Evolutionary conservation across 2,329 filamentous ascomycete genomes (phyloP).

Genomic region (Teratosphaeria nubilosa): DNA sequence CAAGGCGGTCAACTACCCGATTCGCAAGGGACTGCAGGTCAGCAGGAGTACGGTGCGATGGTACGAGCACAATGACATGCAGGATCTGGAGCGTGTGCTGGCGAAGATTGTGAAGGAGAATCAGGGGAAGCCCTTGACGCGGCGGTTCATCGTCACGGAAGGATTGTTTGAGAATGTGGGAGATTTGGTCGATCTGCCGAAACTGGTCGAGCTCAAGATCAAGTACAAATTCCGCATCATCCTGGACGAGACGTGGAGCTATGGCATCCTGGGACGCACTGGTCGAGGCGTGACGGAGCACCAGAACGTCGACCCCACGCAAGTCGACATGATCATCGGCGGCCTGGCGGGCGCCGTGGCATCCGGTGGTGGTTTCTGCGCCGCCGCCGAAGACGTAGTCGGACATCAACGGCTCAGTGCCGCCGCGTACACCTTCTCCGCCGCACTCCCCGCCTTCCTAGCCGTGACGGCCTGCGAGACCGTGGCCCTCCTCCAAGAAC

Average conservation of each 20-base stretch:
- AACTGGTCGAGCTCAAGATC: conserved; percentile 84
- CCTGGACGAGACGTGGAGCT: conserved; percentile 95
- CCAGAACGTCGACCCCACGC: conserved; percentile 85
- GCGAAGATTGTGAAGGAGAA: conserved; percentile 81
- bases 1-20: conserved; percentile 83
- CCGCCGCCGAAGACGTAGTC: conserved; percentile 80
- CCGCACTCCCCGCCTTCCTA: conserved; percentile 83
- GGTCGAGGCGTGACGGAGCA: conserved; percentile 90
- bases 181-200: conserved; percentile 74
- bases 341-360: conserved; percentile 83
- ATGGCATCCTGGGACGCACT: conserved; percentile 83
- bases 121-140: conserved; percentile 74
- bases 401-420: conserved; percentile 93
- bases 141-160: conserved; percentile 92
- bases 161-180: conserved; percentile 86
- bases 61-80: conserved; percentile 95
- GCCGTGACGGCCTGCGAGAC: conserved; percentile 95
- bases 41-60: conserved; percentile 83
- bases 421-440: conserved; percentile 88
- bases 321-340: conserved; percentile 95
- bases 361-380: conserved; percentile 91
- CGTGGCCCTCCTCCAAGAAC: conserved; percentile 72
- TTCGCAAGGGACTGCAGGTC: conserved; percentile 88
- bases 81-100: conserved; percentile 78
- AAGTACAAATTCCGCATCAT: conserved; percentile 98